These are phyloP conservation scores for Ophiostoma sp. DNA, from an alignment of 2,329 filamentous ascomycete species.

Conservation along the genomic window DNA sequence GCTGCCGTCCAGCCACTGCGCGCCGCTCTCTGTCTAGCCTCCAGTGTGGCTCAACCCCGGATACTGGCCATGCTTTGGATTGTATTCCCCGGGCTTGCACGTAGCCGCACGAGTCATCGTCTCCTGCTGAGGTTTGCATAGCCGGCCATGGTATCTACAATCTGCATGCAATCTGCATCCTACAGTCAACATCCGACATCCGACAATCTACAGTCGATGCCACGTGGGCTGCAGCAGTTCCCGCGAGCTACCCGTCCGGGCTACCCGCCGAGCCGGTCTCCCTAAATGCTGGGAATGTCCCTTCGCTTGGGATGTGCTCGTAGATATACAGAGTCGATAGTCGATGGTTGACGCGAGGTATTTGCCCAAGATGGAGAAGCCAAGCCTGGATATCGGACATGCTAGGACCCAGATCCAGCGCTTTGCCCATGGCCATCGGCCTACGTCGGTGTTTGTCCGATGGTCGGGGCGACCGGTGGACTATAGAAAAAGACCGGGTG, in stretches of 20 bases:
- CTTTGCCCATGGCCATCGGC: too few relatives aligned
- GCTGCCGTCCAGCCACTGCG: neutral
- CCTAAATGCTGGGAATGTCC: neutral
- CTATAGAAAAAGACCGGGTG: neutral
- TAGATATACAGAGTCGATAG: too few relatives aligned
- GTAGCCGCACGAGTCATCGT: too few relatives aligned
- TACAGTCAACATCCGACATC: too few relatives aligned
- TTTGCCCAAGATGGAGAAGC: neutral
- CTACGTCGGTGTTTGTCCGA: constrained; percentile 4
- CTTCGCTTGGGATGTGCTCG: neutral
- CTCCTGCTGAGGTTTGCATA: too few relatives aligned
- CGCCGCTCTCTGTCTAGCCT: neutral
- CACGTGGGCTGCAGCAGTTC: neutral
- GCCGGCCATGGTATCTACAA: neutral
- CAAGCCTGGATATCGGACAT: neutral
- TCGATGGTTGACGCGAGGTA: too few relatives aligned
- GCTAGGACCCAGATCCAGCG: neutral
- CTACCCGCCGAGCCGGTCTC: neutral
- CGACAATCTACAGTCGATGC: neutral
- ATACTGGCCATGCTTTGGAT: neutral
- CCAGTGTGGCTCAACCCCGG: neutral
- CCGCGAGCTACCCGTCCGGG: neutral
- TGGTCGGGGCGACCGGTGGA: neutral
- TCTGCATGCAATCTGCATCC: too few relatives aligned
- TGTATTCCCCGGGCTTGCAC: too few relatives aligned